phyloP scores from a whole-genome alignment of 164 flowering plant species.

The Cinnamomum micranthum region DNA sequence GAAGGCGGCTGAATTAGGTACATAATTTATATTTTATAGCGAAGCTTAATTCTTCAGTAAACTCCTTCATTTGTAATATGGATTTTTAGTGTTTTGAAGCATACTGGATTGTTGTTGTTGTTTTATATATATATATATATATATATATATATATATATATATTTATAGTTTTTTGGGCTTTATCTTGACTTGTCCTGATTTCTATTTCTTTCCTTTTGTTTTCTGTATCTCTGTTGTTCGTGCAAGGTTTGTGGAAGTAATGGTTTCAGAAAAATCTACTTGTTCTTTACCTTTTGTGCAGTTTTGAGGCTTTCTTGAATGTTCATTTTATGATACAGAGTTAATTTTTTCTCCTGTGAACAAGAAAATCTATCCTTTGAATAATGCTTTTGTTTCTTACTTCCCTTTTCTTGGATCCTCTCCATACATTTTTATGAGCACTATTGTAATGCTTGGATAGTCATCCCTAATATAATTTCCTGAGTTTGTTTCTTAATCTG shows the following conservation, averaged over 20 bases:
- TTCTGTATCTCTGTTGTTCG: neutral
- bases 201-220: neutral
- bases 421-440: no score
- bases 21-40: neutral
- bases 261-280: neutral
- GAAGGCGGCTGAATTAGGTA: constrained; percentile 25
- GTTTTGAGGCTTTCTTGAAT: neutral
- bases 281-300: neutral
- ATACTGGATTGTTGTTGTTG: neutral
- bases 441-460: no score
- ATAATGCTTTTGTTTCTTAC: neutral
- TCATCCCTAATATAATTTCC: no score
- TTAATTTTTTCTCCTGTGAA: neutral
- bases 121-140: no score
- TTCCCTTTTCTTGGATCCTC: neutral
- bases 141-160: no score
- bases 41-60: neutral
- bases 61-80: neutral
- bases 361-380: neutral
- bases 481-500: no score
- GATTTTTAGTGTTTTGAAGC: constrained; percentile 6
- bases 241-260: neutral
- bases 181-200: neutral
- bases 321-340: neutral
- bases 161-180: neutral